A percentile compares a stretch with the other conserved stretches of the same genome.
These are phyloP conservation scores for Lolium perenne DNA, from an alignment of 176 grass and related monocot species.

Conservation along the genomic window DNA sequence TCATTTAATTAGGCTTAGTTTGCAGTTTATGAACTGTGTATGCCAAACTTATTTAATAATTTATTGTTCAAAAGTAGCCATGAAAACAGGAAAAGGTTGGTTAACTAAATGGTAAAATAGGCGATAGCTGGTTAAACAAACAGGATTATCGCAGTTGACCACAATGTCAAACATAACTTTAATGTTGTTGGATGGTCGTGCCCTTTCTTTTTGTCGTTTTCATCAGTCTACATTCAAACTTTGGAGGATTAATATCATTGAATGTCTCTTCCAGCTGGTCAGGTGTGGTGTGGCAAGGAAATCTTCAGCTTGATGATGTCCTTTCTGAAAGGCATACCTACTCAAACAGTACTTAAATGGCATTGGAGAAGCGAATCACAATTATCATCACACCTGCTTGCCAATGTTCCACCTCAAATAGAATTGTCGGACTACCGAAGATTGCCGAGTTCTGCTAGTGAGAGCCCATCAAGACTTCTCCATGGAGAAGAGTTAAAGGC, in stretches of 20 bases:
- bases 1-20: slow-evolving; percentile 3
- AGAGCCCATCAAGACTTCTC: slow-evolving; percentile 86
- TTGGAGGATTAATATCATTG: background rate
- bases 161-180: background rate
- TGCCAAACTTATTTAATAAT: background rate
- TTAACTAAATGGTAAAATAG: background rate
- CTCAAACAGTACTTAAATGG: slow-evolving; percentile 61
- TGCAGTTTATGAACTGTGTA: background rate
- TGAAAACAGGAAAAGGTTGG: background rate
- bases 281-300: slow-evolving; percentile 55
- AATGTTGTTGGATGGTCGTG: background rate
- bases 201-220: background rate
- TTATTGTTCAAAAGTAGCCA: background rate
- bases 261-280: background rate
- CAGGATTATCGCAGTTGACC: background rate
- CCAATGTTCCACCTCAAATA: slow-evolving; percentile 68
- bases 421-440: slow-evolving; percentile 81
- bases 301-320: slow-evolving; percentile 56
- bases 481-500: slow-evolving; percentile 63
- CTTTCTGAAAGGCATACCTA: slow-evolving; percentile 51
- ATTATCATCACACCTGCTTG: slow-evolving; percentile 59
- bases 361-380: slow-evolving; percentile 62
- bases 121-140: background rate
- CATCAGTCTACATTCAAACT: background rate
- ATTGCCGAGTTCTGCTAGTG: slow-evolving; percentile 60